These are phyloP conservation scores for Crithidia acanthocephali DNA, from an alignment of 208 protist species.

Conservation along the genomic window DNA sequence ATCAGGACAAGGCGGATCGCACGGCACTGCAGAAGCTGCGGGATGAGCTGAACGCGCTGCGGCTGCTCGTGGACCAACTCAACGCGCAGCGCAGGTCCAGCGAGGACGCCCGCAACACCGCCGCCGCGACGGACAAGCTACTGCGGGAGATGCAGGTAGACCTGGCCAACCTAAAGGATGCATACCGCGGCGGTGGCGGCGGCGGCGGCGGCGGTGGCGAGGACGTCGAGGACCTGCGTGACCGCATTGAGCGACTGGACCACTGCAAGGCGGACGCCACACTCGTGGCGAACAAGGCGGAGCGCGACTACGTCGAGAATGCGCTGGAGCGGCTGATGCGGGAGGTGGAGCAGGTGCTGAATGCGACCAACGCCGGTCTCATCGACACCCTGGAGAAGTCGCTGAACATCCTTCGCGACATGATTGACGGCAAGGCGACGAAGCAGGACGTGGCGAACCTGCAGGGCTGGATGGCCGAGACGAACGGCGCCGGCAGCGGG, in stretches of 20 bases:
- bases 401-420: conserved; percentile 89
- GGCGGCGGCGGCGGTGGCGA: conserved; percentile 31
- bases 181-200: conserved; percentile 16
- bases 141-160: conserved; percentile 75
- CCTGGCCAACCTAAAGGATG: conserved; percentile 49
- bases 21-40: conserved; percentile 67
- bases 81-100: conserved; percentile 19
- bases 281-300: conserved; percentile 91
- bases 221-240: conserved; percentile 59
- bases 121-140: conserved; percentile 19
- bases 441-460: conserved; percentile 84
- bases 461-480: conserved; percentile 65
- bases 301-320: conserved; percentile 93
- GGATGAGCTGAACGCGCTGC: conserved; percentile 67
- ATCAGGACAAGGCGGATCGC: conserved; percentile 76
- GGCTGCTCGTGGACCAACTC: conserved; percentile 59
- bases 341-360: conserved; percentile 93
- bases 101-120: conserved; percentile 8
- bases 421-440: conserved; percentile 90
- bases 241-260: conserved; percentile 78
- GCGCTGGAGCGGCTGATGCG: conserved; percentile 91
- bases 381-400: conserved; percentile 93
- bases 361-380: conserved; percentile 89
- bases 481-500: conserved; percentile 24
- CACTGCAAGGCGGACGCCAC: conserved; percentile 87